phyloP scores from a whole-genome alignment of 176 grass and related monocot species.

The Saccharum officinarum region DNA sequence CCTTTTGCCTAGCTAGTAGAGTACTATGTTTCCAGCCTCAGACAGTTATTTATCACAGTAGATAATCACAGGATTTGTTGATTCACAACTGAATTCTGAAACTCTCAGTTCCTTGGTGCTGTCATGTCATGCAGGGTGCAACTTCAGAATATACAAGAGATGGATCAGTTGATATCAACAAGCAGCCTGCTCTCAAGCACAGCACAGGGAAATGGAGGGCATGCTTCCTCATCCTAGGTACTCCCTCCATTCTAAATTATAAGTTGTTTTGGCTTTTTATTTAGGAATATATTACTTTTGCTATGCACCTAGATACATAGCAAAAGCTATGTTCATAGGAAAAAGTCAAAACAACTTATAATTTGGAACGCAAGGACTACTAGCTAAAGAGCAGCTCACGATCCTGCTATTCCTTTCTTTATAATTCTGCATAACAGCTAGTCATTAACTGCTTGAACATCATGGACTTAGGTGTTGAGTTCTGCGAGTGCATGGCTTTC shows the following conservation, averaged over 20 bases:
- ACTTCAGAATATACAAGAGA: not conserved
- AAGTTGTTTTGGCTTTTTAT: too few species aligned
- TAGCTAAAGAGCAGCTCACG: not conserved
- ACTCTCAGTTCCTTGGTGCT: too few species aligned
- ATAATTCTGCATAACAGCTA: not conserved
- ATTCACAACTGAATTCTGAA: too few species aligned
- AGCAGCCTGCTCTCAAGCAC: slow-evolving; percentile 34
- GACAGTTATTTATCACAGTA: not conserved
- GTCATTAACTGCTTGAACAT: not conserved
- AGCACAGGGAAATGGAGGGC: slow-evolving; percentile 40
- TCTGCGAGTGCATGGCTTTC: not conserved
- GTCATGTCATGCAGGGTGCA: not conserved
- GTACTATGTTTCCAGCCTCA: not conserved
- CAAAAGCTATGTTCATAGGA: too few species aligned
- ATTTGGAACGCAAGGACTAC: too few species aligned
- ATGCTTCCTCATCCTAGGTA: slow-evolving; percentile 32
- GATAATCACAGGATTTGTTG: not conserved
- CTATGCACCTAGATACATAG: too few species aligned
- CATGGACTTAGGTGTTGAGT: slow-evolving; percentile 21
- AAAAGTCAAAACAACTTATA: too few species aligned
- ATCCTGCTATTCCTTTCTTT: not conserved
- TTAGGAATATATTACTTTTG: too few species aligned
- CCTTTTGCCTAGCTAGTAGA: too few species aligned
- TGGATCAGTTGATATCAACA: slow-evolving; percentile 32
- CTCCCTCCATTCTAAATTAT: too few species aligned